Conservation (phyloP, 768 basidiomycete species). For the Rhizopogon vinicolor region DNA sequence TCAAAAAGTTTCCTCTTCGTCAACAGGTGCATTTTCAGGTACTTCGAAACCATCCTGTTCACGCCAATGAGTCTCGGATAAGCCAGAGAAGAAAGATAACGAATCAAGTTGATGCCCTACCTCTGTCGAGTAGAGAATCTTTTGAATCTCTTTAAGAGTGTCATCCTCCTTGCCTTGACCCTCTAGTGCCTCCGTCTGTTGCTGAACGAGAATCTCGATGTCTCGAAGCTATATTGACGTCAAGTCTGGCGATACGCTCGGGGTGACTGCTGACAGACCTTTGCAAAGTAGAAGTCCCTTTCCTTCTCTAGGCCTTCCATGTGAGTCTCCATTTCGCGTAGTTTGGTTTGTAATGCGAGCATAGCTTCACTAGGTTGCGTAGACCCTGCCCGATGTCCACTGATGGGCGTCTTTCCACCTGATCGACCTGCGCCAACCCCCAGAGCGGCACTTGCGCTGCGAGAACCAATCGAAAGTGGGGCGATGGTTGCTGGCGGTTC, state of each 20-base stretch:
- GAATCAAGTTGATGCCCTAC: constrained; percentile 37
- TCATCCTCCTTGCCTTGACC: constrained; percentile 51
- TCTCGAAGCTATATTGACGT: constrained; percentile 72
- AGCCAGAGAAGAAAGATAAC: constrained; percentile 5
- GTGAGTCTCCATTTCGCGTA: constrained; percentile 76
- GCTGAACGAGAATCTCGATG: constrained; percentile 91
- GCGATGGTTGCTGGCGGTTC: constrained; percentile 79
- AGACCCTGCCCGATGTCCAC: constrained; percentile 63
- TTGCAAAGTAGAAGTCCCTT: constrained; percentile 97
- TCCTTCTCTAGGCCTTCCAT: constrained; percentile 95
- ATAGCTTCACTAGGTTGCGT: constrained; percentile 66
- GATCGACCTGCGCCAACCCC: constrained; percentile 35
- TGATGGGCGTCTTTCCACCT: constrained; percentile 69
- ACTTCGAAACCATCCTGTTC: constrained; percentile 90
- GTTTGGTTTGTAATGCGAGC: constrained; percentile 64
- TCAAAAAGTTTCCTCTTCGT: constrained; percentile 82
- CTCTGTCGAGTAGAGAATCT: constrained; percentile 93
- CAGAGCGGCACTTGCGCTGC: constrained; percentile 29
- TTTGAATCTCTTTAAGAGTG: constrained; percentile 75
- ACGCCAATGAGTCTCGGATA: constrained; percentile 1
- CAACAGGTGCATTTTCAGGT: constrained; percentile 56
- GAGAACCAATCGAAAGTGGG: constrained; percentile 44
- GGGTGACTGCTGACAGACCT: constrained; percentile 46
- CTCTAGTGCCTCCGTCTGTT: constrained; percentile 63
- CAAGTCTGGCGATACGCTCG: constrained; percentile 4